phyloP scores from a whole-genome alignment of 192 early-diverging fungal species.

The Chytriomyces confervae region DNA sequence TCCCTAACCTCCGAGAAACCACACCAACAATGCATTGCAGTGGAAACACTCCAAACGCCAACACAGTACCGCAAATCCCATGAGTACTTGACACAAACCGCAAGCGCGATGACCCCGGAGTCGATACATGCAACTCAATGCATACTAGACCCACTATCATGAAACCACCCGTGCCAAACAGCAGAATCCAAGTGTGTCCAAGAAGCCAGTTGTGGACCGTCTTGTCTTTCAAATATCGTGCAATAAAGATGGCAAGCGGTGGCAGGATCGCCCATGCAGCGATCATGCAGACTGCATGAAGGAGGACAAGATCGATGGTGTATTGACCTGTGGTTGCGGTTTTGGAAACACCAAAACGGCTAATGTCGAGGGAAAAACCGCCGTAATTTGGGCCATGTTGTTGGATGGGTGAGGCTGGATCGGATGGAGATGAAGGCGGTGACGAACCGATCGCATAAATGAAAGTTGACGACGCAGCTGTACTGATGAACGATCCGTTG shows the following conservation, averaged over 20 bases:
- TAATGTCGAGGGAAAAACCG: slow-evolving; percentile 22
- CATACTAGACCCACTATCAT: slow-evolving; percentile 25
- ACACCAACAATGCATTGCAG: slow-evolving; percentile 38
- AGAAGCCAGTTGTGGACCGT: slow-evolving; percentile 44
- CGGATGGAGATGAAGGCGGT: background rate
- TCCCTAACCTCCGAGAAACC: slow-evolving; percentile 9
- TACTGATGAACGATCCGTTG: background rate
- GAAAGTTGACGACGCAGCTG: slow-evolving; percentile 17
- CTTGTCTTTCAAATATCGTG: slow-evolving; percentile 45
- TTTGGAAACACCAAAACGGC: slow-evolving; percentile 12
- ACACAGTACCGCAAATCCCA: slow-evolving; percentile 18
- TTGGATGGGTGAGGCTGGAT: slow-evolving; percentile 9
- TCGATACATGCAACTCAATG: slow-evolving; percentile 30
- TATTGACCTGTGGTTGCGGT: background rate
- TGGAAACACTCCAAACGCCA: slow-evolving; percentile 14
- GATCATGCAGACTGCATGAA: slow-evolving; percentile 42
- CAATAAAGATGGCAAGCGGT: slow-evolving; percentile 45
- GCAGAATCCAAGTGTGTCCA: slow-evolving; percentile 36
- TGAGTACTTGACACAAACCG: slow-evolving; percentile 27
- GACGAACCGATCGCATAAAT: slow-evolving; percentile 33
- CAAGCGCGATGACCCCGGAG: background rate
- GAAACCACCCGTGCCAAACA: slow-evolving; percentile 31
- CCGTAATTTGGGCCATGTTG: background rate
- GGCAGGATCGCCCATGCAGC: slow-evolving; percentile 42
- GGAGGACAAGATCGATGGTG: slow-evolving; percentile 14